These are phyloP conservation scores for Eudorina sp. DNA, from an alignment of 139 green algal genomes.

Conservation along the genomic window DNA sequence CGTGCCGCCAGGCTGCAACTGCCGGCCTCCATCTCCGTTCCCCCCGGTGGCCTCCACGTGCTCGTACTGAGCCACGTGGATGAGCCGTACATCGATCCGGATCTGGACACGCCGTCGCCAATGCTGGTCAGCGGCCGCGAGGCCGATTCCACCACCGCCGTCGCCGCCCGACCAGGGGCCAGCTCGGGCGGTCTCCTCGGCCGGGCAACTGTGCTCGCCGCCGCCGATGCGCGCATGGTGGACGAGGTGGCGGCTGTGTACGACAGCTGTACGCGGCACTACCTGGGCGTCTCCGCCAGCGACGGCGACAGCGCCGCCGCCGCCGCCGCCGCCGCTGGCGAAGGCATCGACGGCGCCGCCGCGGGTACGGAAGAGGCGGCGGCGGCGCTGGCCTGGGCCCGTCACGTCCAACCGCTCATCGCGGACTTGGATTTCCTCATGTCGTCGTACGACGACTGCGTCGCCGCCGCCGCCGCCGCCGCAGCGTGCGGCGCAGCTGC, in stretches of 20 bases:
- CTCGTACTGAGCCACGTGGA: conserved; percentile 6
- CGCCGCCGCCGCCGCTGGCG: background rate
- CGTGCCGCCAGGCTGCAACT: conserved; percentile 9
- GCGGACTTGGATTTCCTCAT: conserved; percentile 11
- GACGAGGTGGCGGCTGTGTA: conserved; percentile 7
- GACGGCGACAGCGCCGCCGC: background rate
- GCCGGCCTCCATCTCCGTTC: background rate
- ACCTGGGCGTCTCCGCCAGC: background rate
- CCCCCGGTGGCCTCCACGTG: conserved; percentile 4
- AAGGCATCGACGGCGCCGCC: background rate
- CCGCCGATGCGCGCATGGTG: background rate
- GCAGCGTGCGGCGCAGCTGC: background rate
- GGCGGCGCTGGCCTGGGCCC: background rate
- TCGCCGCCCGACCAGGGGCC: background rate
- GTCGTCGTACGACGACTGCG: background rate
- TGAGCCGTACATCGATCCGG: background rate
- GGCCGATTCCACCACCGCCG: background rate
- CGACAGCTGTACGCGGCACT: background rate
- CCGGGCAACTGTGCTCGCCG: background rate
- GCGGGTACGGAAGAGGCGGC: background rate
- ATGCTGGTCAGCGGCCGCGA: too few species aligned
- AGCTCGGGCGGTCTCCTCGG: background rate
- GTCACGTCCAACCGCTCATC: conserved; percentile 14
- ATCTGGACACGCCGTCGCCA: background rate
- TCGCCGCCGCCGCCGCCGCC: background rate